Conservation (phyloP, 352 stramenopile genomes). For the Phytophthora lateralis region DNA sequence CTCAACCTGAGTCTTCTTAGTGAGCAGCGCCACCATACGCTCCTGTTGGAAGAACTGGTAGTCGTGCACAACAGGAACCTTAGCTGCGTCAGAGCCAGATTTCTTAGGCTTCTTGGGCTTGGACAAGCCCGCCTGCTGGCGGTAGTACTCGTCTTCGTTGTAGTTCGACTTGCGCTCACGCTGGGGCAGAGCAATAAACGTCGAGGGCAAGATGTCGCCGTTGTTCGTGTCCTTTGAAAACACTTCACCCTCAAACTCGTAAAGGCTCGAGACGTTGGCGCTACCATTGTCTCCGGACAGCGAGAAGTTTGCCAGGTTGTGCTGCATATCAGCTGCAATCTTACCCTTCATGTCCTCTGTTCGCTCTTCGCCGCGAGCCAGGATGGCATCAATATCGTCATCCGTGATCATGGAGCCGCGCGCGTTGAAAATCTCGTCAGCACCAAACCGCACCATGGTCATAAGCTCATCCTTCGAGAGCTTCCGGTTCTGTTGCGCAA, state of each 20-base stretch:
- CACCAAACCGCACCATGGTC: constrained; percentile 94
- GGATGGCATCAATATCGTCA: constrained; percentile 92
- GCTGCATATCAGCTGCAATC: constrained; percentile 92
- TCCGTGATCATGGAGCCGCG: constrained; percentile 91
- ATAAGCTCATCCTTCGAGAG: constrained; percentile 98
- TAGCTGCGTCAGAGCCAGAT: constrained; percentile 85
- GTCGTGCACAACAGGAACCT: constrained; percentile 92
- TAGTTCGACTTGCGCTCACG: constrained; percentile 93
- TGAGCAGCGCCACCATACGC: constrained; percentile 85
- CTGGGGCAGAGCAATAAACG: constrained; percentile 88
- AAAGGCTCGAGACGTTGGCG: constrained; percentile 78
- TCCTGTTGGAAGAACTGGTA: constrained; percentile 96
- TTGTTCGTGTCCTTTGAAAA: constrained; percentile 89
- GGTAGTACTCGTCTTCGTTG: constrained; percentile 98
- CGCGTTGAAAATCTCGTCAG: constrained; percentile 90
- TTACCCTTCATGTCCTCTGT: constrained; percentile 90
- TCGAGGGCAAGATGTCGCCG: constrained; percentile 86
- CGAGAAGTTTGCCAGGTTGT: constrained; percentile 97
- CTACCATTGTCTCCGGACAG: constrained; percentile 88
- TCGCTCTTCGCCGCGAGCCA: constrained; percentile 91
- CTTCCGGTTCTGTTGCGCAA: constrained; percentile 93
- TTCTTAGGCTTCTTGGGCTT: constrained; percentile 91
- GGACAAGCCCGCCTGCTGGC: constrained; percentile 77
- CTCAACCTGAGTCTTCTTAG: constrained; percentile 89
- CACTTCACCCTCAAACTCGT: constrained; percentile 90